Base-by-base conservation (phyloP, 495 filamentous ascomycete genomes). In the Hyaloscypha finlandica region DNA sequence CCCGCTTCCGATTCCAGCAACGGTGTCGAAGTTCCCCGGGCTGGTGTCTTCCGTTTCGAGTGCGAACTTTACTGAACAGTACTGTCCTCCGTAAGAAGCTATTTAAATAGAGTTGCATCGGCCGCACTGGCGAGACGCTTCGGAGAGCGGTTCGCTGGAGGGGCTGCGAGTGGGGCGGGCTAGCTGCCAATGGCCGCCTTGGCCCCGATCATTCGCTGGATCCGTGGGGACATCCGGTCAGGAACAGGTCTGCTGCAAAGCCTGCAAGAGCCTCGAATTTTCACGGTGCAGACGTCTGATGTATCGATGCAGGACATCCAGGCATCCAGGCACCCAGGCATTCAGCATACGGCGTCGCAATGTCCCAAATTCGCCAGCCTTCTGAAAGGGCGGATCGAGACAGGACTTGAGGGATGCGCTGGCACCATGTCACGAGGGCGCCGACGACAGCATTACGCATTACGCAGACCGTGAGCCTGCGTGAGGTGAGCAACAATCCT, bases 371-470 rank as follows among this genome's bases (percentile, higher is more conserved):
- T 48, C 42, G 8, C 35, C 12, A n/a, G 1, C 42, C 16, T 48
- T 19, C 9, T 48, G 9, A 48, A 48, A 48, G 42, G 42, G 42
- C 6, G 42, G 42, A 16, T 11, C 42, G 42, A 19, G 42, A 48
- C 42, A 48, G 1, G 9, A 19, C 16, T 1, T 53, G 22, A 6
- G 22, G 51, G 22, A 30, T 56, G 53, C 30, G 53, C 53, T 56
- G 53, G 53, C 53, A 56, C 53, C 53, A 30, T 56, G 30, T 56
- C 22, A 31, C 53, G 51, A 53, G 51, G 51, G 16, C 25, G 25
- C 25, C 25, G 25, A 25, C 25, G 25, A 25, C 25, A 25, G 1
- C 25, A 25, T 25, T 25, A n/a, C 5, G 33, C 33, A 11, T 5
- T 37, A 37, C 35, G 35, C 8, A 6, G 35, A 12, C 35, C 1